A percentile compares a stretch with the other conserved stretches of the same genome.
These are phyloP conservation scores for Lactifluus echinatus DNA, from an alignment of 768 basidiomycete species.

Conservation along the genomic window DNA sequence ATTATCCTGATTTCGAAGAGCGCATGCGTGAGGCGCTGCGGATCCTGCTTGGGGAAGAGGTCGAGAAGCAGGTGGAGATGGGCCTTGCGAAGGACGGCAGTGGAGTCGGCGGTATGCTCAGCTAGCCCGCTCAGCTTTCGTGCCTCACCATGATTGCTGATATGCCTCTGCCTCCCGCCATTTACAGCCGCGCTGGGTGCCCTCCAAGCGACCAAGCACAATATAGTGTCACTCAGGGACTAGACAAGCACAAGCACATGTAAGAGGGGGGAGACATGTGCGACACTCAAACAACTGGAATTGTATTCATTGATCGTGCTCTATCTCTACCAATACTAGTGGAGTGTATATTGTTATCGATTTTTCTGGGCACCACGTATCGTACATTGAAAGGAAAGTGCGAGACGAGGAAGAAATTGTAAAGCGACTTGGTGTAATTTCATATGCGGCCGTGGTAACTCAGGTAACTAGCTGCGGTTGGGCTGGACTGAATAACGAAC, in stretches of 20 bases:
- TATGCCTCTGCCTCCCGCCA: no score
- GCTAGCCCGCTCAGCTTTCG: background rate
- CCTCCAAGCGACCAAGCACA: conserved; percentile 64
- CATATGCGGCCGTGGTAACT: no score
- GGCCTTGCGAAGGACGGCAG: conserved; percentile 96
- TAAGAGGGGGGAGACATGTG: background rate
- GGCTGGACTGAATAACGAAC: no score
- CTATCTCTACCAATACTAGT: background rate
- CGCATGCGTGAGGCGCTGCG: conserved; percentile 66
- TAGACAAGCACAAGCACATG: background rate
- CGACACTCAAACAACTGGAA: background rate
- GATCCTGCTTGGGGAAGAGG: conserved; percentile 68
- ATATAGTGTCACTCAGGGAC: conserved; percentile 1
- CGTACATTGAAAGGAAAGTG: no score
- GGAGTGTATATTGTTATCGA: background rate
- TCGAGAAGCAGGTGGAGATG: conserved; percentile 74
- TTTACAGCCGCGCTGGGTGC: conserved; percentile 92
- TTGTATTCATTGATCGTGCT: background rate
- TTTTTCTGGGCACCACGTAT: background rate
- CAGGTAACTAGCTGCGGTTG: no score
- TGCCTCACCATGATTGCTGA: conserved; percentile 13
- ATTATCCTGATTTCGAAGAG: conserved; percentile 81
- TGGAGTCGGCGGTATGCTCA: conserved; percentile 84
- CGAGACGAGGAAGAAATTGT: background rate
- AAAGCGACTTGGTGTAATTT: no score